Evolutionary conservation across 2,329 filamentous ascomycete genomes (phyloP), one percentile per base, ranked within the genome.

Genomic region (Fusarium humuli): DNA sequence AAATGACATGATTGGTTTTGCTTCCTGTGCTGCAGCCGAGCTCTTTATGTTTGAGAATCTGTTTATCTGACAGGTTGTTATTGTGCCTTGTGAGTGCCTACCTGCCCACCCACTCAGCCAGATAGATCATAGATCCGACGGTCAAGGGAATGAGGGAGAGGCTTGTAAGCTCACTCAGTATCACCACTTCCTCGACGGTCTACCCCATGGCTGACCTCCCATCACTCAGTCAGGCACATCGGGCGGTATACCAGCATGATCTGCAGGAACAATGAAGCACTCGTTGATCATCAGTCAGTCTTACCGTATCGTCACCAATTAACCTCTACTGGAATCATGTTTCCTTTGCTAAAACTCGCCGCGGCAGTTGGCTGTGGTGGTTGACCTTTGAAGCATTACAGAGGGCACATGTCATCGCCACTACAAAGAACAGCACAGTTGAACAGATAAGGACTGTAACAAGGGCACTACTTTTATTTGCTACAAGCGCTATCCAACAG

Each of bases 381-480:
- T 12, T n/a, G 34, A 37, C 10, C 18, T 37, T 10, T 37, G n/a
- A 10, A 37, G 16, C 16, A 37, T 18, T 9, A 37, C 16, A 37
- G 34, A n/a, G 18, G 34, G 10, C 34, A 37, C 18, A n/a, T 5
- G 34, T 37, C 18, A 37, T 37, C 12, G n/a, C 32, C 22, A 40
- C 27, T 3, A 49, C n/a, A n/a, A 20, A 45, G 32, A 54, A 54
- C 22, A 48, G n/a, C 41, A 22, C 32, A 23, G 4, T 16, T 20
- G 7, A 41, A 22, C 20, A 44, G 14, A 55, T 13, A 18, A 48
- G 18, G 40, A 27, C 57, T 41, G 13, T 74, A 73, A 75, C 73
- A 75, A 76, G 66, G 72, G 53, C 71, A 73, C 73, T 75, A 66
- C 71, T 75, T 74, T 75, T 73, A 71, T 76, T 75, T 61, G 58